Base-by-base conservation (phyloP, 192 early-diverging fungal species). In the Backusella sp. region DNA sequence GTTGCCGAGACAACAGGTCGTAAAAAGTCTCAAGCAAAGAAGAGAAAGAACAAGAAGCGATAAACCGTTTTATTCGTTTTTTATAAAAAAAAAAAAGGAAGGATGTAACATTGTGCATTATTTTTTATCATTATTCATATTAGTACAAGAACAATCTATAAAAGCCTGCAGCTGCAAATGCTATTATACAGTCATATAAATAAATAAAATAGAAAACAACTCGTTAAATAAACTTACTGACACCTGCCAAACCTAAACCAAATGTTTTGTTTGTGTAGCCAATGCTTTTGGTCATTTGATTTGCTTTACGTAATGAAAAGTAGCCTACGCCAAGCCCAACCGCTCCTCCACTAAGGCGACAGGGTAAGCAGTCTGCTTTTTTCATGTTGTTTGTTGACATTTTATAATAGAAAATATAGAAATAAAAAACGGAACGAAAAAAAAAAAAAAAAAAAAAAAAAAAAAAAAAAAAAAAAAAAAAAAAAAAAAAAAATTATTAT, bases 191-290 rank as follows among this genome's bases (percentile, higher is more conserved):
- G 28, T 4, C 49, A 53, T 56, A 56, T 56, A 56, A 23, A 56
- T 56, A 59, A 59, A 59, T 26, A 59, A 59, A 53, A 32, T 32
- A 28, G 11, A 62, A 62, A 62, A 49, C 17, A 62, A 8, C 21
- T 28, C 3, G 12, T 62, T 9, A 39, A 39, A n/a, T 5, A 28
- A 26, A 68, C 66, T 68, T 68, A 68, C 66, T 35, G 28, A 68
- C 66, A 68, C 66, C 66, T 68, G 66, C 66, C 28, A 68, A 32
- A 68, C 66, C 66, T 21, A 68, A 68, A 36, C 66, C 66, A 3
- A 68, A 32, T 35, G 34, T 21, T 68, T 68, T 68, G 66, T 68
- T 68, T 36, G 66, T 68, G 17, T 36, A 35, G 15, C 66, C 66
- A 35, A 68, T 36, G 28, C 28, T 68, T 35, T 35, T 68, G 17